A percentile compares a stretch with the other conserved stretches of the same genome.
phyloP scores from a whole-genome alignment of 768 basidiomycete species.

The Xerocomellus amylosporus region DNA sequence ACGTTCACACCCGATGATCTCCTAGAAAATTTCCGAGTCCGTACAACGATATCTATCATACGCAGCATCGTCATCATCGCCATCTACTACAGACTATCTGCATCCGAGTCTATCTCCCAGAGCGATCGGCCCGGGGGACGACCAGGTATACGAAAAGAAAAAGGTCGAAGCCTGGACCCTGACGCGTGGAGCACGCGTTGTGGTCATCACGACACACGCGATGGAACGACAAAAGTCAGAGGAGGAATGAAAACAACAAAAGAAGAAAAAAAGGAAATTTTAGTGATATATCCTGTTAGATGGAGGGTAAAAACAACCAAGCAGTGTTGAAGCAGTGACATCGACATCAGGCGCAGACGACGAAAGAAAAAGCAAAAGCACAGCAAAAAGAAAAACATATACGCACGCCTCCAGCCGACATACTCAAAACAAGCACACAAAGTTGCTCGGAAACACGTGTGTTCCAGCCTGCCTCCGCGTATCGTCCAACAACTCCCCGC shows the following conservation, averaged over 20 bases:
- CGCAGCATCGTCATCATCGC: too few species aligned
- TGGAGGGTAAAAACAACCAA: conserved; percentile 1
- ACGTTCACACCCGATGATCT: too few species aligned
- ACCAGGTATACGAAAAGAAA: too few species aligned
- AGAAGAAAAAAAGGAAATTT: not conserved
- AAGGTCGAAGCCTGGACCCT: too few species aligned
- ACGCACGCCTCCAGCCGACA: too few species aligned
- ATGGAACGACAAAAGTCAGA: not conserved
- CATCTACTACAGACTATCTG: too few species aligned
- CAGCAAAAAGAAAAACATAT: not conserved
- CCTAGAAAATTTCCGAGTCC: too few species aligned
- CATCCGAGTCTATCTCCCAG: too few species aligned
- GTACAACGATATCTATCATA: too few species aligned
- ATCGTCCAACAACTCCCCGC: conserved; percentile 81
- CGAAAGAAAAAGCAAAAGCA: not conserved
- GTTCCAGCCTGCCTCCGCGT: conserved; percentile 64
- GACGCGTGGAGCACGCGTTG: too few species aligned
- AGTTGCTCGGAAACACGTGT: conserved; percentile 87
- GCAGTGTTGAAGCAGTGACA: not conserved
- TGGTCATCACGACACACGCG: too few species aligned
- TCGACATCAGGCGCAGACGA: not conserved
- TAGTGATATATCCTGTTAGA: conserved; percentile 10
- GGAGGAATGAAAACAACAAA: not conserved
- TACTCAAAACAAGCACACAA: conserved; percentile 70
- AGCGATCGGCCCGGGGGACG: too few species aligned